Evolutionary conservation across 345 rosid species (phyloP), one percentile per base, ranked within the genome.

Genomic region (Noccaea caerulescens): DNA sequence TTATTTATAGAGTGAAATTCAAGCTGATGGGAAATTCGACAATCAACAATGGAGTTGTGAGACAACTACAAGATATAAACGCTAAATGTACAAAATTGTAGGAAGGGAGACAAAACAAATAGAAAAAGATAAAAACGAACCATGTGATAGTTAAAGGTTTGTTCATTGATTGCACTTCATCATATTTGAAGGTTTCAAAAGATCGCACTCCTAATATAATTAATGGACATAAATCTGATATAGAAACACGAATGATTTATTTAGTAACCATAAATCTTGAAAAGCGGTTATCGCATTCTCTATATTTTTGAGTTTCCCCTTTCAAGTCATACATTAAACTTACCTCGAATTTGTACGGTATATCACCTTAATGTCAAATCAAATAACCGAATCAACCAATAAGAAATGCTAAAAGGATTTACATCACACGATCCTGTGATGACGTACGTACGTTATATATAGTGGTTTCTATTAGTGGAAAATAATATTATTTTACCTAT

Each of bases 121-220:
- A 23, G 66, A 69, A 63, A 63, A 39, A 0, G 54, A 63, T 76
- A 47, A 62, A 20, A 76, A 56, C 13, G 38, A 55, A 41, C 71
- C 75, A 76, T 69, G 79, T 63, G 79, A 75, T 74, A 43, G 32
- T 39, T 13, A 36, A 43, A 42, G 23, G 12, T 3, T 52, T 67
- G 60, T 58, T 67, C 63, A 67, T 44, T 41, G 47, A 59, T 23
- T 66, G 53, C 47, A 30, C 54, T 65, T 53, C 38, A 54, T 54
- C 37, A 52, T 13, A 50, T 12, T 30, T 12, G 18, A 25, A 25
- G 18, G 3, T n/a, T 27, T 42, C 5, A 1, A 42, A 23, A 25
- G 9, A 27, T 25, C 13, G 23, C 52, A 43, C 5, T 60, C 37
- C 4, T 11, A 38, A 10, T 5, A 12, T 20, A 43, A 43, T 12